Conservation (phyloP, 257 asterid species). For the Vinca minor region DNA sequence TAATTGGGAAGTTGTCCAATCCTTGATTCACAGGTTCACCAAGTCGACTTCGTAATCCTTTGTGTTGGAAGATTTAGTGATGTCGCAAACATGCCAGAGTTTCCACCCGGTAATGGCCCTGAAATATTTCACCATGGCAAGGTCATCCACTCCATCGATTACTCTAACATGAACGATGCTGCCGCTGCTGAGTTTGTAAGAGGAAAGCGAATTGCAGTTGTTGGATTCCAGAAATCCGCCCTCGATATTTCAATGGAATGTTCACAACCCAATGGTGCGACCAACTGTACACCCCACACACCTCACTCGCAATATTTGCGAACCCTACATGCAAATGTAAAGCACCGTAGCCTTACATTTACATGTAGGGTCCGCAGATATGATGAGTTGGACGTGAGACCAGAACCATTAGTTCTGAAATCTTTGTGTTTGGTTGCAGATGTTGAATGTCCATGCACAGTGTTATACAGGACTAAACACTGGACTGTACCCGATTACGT, state of each 20-base stretch:
- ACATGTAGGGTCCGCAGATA: too few species aligned
- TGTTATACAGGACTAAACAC: conserved; percentile 35
- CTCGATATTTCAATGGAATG: conserved; percentile 43
- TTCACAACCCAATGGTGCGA: conserved; percentile 29
- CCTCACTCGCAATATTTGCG: too few species aligned
- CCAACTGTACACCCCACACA: too few species aligned
- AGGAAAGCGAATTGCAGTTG: conserved; percentile 33
- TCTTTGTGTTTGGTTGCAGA: conserved; percentile 19
- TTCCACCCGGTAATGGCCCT: conserved; percentile 33
- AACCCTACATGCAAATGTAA: too few species aligned
- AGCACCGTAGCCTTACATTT: too few species aligned
- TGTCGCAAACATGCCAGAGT: conserved; percentile 34
- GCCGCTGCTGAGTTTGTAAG: conserved; percentile 21
- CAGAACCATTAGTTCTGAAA: too few species aligned
- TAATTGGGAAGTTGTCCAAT: too few species aligned
- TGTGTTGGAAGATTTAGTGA: conserved; percentile 40
- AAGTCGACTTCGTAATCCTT: conserved; percentile 30
- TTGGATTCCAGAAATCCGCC: conserved; percentile 47
- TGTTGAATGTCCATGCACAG: conserved; percentile 30
- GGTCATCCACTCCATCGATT: conserved; percentile 44
- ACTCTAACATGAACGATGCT: conserved; percentile 28
- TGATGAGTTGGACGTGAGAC: too few species aligned
- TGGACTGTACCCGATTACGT: conserved; percentile 37
- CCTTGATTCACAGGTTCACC: conserved; percentile 23
- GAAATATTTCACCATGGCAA: conserved; percentile 33